Base-by-base conservation (phyloP, 768 basidiomycete species). In the Lactarius psammicola region DNA sequence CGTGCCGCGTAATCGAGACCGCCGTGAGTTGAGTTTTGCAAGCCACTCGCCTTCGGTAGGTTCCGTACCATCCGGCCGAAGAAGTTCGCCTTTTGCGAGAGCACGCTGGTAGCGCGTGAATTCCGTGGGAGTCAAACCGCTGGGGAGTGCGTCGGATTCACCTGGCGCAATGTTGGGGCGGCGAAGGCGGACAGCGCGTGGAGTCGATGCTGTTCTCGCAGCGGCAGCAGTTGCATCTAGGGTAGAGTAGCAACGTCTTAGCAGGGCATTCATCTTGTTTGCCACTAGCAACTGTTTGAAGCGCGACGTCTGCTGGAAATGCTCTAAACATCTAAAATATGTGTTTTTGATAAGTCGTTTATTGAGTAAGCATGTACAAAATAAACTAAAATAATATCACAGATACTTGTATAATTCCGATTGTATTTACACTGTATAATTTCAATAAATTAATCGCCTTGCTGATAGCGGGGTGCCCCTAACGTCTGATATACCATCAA, bases 141-240 rank as follows among this genome's bases (percentile, higher is more conserved):
- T 77, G 60, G 75, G 69, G 60, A 80, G 78, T 66, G 83, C 81
- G 73, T 87, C 85, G 33, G 83, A 76, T 76, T 80, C 63, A 65
- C 66, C 44, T 68, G 71, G 28, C 15, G 23, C 51, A 66, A 60
- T 68, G 69, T 38, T 78, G 57, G 80, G 77, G 63, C 90, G 86
- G 60, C 90, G 88, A 20, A 84, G 80, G 63, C 87, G 86, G 59
- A 92, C 89, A 31, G 89, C 88, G 51, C 86, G 81, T 1, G 90
- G 90, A 0, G 88, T 84, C 0, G 90, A 92, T 9, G 85, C 81
- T 33, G 87, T 88, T 51, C 88, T 80, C 2, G 90, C 89, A 42
- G 64, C 63, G 0, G 76, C 76, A 4, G 81, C 81, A 15, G 75
- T 72, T 4, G 77, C 75, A 1, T 79, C 79, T 40, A 84, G 53